A percentile compares a stretch with the other conserved stretches of the same genome.
Conservation (phyloP, 208 protist genomes). For the Crithidia fasciculata region DNA sequence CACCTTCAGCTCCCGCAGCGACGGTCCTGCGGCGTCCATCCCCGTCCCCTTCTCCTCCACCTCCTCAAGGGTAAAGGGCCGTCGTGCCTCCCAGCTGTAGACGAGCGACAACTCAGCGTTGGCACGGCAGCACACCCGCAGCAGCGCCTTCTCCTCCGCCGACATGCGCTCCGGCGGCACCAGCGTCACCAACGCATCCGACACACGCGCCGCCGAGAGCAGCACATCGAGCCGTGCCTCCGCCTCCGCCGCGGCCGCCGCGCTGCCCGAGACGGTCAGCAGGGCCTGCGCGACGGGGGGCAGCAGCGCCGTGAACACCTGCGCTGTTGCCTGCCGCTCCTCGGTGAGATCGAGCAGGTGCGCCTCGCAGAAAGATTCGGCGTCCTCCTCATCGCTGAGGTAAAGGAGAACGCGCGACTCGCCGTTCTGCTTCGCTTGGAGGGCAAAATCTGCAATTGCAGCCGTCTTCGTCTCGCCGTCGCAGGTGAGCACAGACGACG, state of each 20-base stretch:
- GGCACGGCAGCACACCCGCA: slow-evolving; percentile 32
- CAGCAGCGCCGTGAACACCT: slow-evolving; percentile 51
- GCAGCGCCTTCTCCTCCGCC: slow-evolving; percentile 20
- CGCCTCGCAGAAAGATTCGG: slow-evolving; percentile 45
- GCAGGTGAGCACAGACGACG: slow-evolving; percentile 21
- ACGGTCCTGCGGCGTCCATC: neutral
- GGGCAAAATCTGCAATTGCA: slow-evolving; percentile 16
- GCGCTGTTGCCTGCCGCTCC: slow-evolving; percentile 36
- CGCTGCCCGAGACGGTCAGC: neutral
- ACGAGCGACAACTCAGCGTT: slow-evolving; percentile 42
- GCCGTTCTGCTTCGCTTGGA: slow-evolving; percentile 3
- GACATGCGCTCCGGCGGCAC: slow-evolving; percentile 35
- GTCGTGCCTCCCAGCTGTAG: slow-evolving; percentile 35
- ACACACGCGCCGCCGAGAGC: slow-evolving; percentile 40
- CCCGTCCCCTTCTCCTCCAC: neutral
- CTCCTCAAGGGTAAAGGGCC: slow-evolving; percentile 27
- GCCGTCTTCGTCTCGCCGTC: slow-evolving; percentile 23
- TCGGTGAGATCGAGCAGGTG: slow-evolving; percentile 49
- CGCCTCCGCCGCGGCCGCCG: slow-evolving; percentile 1
- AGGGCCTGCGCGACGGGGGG: slow-evolving; percentile 27
- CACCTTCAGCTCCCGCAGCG: slow-evolving; percentile 16
- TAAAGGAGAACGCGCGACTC: slow-evolving; percentile 29
- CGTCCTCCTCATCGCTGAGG: slow-evolving; percentile 31
- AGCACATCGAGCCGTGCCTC: slow-evolving; percentile 29
- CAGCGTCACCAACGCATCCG: slow-evolving; percentile 47